These are phyloP conservation scores for Silene latifolia DNA, from an alignment of 148 eudicot genomes.

Conservation along the genomic window DNA sequence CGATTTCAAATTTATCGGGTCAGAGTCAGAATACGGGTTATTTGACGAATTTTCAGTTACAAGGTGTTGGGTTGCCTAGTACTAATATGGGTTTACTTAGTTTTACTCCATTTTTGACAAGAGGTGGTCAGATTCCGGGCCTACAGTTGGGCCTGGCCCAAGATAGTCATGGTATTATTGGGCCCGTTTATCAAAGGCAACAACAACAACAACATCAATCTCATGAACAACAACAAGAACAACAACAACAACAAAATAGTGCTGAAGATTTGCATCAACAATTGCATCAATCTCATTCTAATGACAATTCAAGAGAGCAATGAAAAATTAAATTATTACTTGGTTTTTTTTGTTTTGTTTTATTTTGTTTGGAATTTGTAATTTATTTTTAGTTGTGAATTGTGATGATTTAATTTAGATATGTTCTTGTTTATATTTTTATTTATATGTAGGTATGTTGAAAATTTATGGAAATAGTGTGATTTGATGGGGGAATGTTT, in stretches of 20 bases:
- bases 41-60: conserved; percentile 47
- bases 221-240: conserved; percentile 20
- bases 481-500: no score
- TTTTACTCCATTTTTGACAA: conserved; percentile 61
- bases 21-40: conserved; percentile 31
- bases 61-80: conserved; percentile 51
- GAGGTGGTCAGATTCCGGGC: conserved; percentile 54
- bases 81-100: conserved; percentile 53
- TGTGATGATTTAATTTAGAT: no score
- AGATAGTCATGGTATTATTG: conserved; percentile 53
- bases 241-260: conserved; percentile 17
- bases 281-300: conserved; percentile 48
- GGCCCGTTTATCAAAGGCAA: conserved; percentile 61
- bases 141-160: conserved; percentile 76
- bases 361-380: no score
- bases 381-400: no score
- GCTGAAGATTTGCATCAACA: conserved; percentile 38
- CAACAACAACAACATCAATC: conserved; percentile 28
- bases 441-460: no score
- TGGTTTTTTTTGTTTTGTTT: no score
- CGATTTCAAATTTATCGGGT: no score
- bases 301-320: conserved; percentile 65
- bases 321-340: conserved; percentile 3
- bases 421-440: no score
- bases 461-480: no score